Conservation (phyloP, 1,284 basidiomycete genomes). For the Schizophyllum amplum region DNA sequence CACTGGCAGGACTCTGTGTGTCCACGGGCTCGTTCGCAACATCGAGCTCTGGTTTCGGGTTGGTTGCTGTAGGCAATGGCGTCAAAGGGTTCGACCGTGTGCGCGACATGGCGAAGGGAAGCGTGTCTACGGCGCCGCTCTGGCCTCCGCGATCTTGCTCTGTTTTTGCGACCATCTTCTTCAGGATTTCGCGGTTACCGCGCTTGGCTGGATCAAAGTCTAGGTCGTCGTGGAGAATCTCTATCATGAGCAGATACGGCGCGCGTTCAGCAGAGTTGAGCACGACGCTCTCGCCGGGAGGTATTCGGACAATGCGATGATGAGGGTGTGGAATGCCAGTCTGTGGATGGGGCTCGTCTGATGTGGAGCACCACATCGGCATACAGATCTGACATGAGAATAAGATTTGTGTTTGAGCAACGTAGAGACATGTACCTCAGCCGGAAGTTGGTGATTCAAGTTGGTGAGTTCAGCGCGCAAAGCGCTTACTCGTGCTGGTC, state of each 20-base stretch:
- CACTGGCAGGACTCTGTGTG: background rate
- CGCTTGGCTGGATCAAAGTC: constrained; percentile 88
- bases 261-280: constrained; percentile 97
- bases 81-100: constrained; percentile 5
- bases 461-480: constrained; percentile 93
- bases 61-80: constrained; percentile 11
- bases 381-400: constrained; percentile 70
- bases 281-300: constrained; percentile 96
- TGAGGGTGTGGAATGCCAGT: constrained; percentile 56
- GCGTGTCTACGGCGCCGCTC: constrained; percentile 45
- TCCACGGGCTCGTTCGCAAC: constrained; percentile 10
- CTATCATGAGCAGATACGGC: constrained; percentile 90
- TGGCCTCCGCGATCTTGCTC: constrained; percentile 58
- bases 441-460: constrained; percentile 93
- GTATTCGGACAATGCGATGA: constrained; percentile 94
- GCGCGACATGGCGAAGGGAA: constrained; percentile 26
- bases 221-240: constrained; percentile 86
- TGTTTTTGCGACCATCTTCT: constrained; percentile 54
- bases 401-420: constrained; percentile 6
- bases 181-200: constrained; percentile 80
- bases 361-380: constrained; percentile 91
- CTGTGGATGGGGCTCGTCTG: constrained; percentile 38
- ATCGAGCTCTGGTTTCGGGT: constrained; percentile 16
- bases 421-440: constrained; percentile 53
- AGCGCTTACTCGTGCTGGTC: constrained; percentile 91